Evolutionary conservation across 495 filamentous ascomycete genomes (phyloP).

Genomic region (Margaritispora aquatica): DNA sequence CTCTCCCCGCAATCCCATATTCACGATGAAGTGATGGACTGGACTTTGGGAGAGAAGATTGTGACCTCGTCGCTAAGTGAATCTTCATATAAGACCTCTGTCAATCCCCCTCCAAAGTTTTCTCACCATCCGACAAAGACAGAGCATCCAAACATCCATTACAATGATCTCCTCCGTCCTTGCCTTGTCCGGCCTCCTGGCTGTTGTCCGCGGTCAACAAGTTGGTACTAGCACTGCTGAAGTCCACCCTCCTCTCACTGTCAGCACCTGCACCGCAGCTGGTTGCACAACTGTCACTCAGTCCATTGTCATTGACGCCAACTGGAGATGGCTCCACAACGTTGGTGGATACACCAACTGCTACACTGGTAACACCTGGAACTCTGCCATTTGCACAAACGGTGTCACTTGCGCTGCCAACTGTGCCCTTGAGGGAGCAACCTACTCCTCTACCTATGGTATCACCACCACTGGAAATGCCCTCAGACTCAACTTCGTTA

Average conservation of each 20-base stretch:
- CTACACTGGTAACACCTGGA: conserved; percentile 58
- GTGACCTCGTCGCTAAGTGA: background rate
- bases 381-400: conserved; percentile 47
- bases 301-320: conserved; percentile 55
- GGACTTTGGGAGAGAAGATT: background rate
- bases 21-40: background rate
- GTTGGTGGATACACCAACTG: conserved; percentile 52
- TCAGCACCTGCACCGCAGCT: conserved; percentile 38
- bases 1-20: conserved; percentile 23
- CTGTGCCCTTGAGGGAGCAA: conserved; percentile 56
- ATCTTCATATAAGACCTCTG: conserved; percentile 15
- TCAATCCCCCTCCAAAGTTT: background rate
- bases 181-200: conserved; percentile 20
- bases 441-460: conserved; percentile 52
- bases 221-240: conserved; percentile 31
- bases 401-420: conserved; percentile 48
- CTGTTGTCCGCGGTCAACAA: conserved; percentile 22
- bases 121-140: conserved; percentile 5
- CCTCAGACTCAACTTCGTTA: conserved; percentile 52
- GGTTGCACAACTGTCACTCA: conserved; percentile 27
- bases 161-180: conserved; percentile 19
- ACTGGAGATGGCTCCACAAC: conserved; percentile 58
- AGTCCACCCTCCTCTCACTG: conserved; percentile 42
- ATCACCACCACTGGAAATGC: conserved; percentile 45
- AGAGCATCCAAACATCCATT: background rate